These are phyloP conservation scores for Pugionium dolabratum DNA, from an alignment of 345 rosid genomes.

Conservation along the genomic window DNA sequence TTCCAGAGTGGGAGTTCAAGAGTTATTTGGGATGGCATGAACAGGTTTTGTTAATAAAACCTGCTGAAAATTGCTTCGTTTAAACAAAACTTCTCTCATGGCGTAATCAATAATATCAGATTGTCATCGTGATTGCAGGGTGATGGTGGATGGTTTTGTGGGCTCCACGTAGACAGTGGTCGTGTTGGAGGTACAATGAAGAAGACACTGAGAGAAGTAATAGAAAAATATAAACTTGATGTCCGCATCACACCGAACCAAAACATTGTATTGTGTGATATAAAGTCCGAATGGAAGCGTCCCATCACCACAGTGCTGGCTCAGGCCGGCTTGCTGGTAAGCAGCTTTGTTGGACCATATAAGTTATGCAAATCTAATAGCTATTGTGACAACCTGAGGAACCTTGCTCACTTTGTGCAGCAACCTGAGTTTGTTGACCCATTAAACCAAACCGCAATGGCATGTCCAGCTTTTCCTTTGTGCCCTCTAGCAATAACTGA, in stretches of 20 bases:
- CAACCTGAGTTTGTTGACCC: conserved; percentile 86
- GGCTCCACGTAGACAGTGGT: conserved; percentile 49
- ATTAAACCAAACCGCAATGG: conserved; percentile 92
- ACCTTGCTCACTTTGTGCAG: conserved; percentile 42
- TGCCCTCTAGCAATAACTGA: conserved; percentile 94
- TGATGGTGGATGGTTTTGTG: conserved; percentile 79
- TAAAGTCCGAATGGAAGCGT: conserved; percentile 80
- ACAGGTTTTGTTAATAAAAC: conserved; percentile 56
- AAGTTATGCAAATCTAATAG: conserved; percentile 9
- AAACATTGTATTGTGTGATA: conserved; percentile 79
- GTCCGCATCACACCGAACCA: conserved; percentile 91
- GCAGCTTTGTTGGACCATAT: conserved; percentile 22
- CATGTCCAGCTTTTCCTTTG: conserved; percentile 96
- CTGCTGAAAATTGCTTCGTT: neutral
- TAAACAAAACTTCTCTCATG: neutral
- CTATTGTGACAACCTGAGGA: conserved; percentile 12
- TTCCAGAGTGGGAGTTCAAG: conserved; percentile 96
- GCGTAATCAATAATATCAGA: neutral
- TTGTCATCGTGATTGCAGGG: conserved; percentile 54
- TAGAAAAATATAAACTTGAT: conserved; percentile 45
- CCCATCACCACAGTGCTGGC: conserved; percentile 77
- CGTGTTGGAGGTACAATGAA: conserved; percentile 82
- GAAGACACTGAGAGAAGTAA: conserved; percentile 65
- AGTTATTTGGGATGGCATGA: conserved; percentile 92
- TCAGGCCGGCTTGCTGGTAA: conserved; percentile 94